A percentile compares a stretch with the other conserved stretches of the same genome.
Evolutionary conservation across 192 early-diverging fungal genomes (phyloP).

Genomic region (Rhizoclosmatium sp.): DNA sequence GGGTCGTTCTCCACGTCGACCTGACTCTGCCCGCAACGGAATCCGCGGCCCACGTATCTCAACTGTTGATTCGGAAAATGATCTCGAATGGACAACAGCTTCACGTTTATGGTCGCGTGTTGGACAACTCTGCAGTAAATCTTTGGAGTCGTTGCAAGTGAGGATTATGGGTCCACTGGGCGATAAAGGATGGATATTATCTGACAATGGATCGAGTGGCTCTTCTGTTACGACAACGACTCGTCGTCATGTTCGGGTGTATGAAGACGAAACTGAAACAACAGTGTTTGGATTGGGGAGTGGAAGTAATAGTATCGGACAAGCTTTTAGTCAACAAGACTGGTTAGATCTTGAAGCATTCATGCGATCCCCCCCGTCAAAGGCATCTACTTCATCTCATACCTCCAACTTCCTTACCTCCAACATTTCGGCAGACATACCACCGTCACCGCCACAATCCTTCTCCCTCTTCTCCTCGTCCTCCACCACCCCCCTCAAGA

Average conservation of each 20-base stretch:
- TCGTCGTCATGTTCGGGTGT: slow-evolving; percentile 15
- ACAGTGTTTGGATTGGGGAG: not conserved
- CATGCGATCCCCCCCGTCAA: not conserved
- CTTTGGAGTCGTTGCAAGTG: slow-evolving; percentile 22
- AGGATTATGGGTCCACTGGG: slow-evolving; percentile 12
- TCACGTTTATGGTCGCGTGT: slow-evolving; percentile 10
- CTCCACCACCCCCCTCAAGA: not conserved
- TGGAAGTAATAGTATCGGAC: not conserved
- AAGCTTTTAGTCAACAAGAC: not conserved
- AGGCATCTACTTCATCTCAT: not conserved
- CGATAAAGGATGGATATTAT: slow-evolving; percentile 14
- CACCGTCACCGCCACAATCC: not conserved
- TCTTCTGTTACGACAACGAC: not conserved
- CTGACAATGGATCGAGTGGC: not conserved
- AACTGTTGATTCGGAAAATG: not conserved
- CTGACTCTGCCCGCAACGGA: not conserved
- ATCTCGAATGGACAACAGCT: slow-evolving; percentile 6
- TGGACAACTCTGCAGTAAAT: not conserved
- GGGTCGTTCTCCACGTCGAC: not conserved
- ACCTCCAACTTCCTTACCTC: not conserved
- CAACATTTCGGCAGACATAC: not conserved
- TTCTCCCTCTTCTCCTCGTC: not conserved
- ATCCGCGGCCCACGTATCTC: slow-evolving; percentile 18
- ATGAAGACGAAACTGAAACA: slow-evolving; percentile 18
- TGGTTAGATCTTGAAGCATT: not conserved